Evolutionary conservation across 306 rosid genomes (phyloP), one percentile per base, ranked within the genome.

Genomic region (Hylodesmum podocarpum): DNA sequence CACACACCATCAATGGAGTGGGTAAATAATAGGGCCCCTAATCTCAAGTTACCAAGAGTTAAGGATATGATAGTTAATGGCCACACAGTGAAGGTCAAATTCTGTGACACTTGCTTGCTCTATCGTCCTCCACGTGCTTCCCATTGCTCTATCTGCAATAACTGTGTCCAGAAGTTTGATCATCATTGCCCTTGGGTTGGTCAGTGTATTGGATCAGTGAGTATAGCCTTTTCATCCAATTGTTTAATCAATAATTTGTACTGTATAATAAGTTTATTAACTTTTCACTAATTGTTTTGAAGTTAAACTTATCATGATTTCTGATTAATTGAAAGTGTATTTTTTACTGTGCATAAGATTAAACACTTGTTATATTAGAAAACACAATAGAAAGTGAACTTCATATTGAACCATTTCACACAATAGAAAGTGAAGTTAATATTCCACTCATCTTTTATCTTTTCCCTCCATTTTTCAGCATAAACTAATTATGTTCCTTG

Each of bases 171-270:
- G 66, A 94, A 94, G 82, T 91, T 94, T 50, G 98, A 94, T 87
- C 98, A 94, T 77, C 98, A 94, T 59, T 94, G 97, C 83, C 98
- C 97, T 15, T 91, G 98, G 98, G 97, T 94, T 72, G 98, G 98
- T 70, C 97, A 94, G 76, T 94, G 98, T 66, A 91, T 94, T 86
- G 98, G 91, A 78, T 62, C 79, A 66, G 98, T 94, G 83, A 89
- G 93, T 84, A 39, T 10, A 58, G 29, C 43, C 3, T 51, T 21
- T 8, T 1, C 16, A 41, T n/a, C 14, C 0, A 18, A 5, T 21
- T 18, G 0, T n/a, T n/a, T n/a, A n/a, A n/a, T n/a, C n/a, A n/a
- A n/a, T n/a, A n/a, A n/a, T n/a, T n/a, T n/a, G n/a, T n/a, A n/a
- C n/a, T 8, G 4, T 18, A 50, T n/a, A 1, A 0, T 47, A 16